These are phyloP conservation scores for Bipolaris cookei DNA, from an alignment of 2,329 filamentous ascomycete species.

Conservation along the genomic window DNA sequence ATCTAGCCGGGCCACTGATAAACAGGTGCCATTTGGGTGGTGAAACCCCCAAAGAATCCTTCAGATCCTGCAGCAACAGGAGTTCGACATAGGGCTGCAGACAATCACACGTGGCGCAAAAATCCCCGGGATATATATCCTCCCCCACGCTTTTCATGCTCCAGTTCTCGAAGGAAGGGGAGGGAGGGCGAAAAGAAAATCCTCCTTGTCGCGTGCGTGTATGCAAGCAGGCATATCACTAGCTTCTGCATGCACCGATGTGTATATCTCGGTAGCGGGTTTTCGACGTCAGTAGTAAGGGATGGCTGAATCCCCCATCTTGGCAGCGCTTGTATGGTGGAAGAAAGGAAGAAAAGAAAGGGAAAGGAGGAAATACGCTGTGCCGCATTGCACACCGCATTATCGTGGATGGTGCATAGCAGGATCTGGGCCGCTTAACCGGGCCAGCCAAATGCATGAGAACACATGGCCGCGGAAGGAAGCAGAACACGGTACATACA, in stretches of 20 bases:
- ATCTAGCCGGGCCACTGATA: too few relatives aligned
- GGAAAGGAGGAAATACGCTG: not conserved
- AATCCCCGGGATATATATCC: not conserved
- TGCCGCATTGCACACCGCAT: not conserved
- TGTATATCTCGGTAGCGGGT: not conserved
- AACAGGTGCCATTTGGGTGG: too few relatives aligned
- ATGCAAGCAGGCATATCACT: not conserved
- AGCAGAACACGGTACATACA: not conserved
- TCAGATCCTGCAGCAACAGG: not conserved
- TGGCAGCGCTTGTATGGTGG: not conserved
- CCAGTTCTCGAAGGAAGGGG: too few relatives aligned
- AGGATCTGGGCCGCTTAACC: not conserved
- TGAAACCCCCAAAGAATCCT: not conserved
- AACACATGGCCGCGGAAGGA: not conserved
- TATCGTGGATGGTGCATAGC: not conserved
- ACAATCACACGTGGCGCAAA: constrained; percentile 2
- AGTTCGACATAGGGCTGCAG: constrained; percentile 9
- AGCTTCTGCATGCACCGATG: not conserved
- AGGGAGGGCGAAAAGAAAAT: not conserved
- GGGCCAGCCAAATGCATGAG: not conserved
- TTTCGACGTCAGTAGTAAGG: not conserved
- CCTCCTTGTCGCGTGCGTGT: not conserved
- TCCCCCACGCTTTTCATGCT: too few relatives aligned
- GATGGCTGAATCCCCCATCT: not conserved
- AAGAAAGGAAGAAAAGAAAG: not conserved